Base-by-base conservation (phyloP, 768 basidiomycete species). In the Tylopilus sp. region DNA sequence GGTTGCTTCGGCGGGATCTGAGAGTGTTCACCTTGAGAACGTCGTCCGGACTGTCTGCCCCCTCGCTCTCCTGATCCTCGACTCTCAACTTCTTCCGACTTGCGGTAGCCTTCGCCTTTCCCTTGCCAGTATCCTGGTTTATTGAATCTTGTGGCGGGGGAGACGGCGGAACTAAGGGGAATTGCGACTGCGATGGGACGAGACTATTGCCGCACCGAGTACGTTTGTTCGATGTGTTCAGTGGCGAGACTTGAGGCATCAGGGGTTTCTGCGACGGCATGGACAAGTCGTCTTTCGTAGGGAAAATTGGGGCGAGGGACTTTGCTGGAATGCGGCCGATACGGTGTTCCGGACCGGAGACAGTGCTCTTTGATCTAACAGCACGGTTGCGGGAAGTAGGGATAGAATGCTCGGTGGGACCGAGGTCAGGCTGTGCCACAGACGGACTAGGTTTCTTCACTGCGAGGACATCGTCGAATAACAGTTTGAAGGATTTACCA, bases 91-190 rank as follows among this genome's bases (percentile, higher is more conserved):
- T 83, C 72, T 84, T 86, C 54, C 80, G 72, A 52, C 62, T 49
- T 22, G 55, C 50, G n/a, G 57, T 58, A n/a, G 59, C 52, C 49
- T 70, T 76, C 13, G 64, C 66, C 54, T 74, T 79, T 33, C 67
- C 71, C 60, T 76, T 81, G 24, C 70, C 63, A 72, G 67, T 26
- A 55, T 63, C 60, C 64, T 71, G 48, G 47, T 52, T 47, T 65
- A 56, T 55, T 22, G 64, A 55, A 33, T 70, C 63, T 22, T 70
- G 70, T 4, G 78, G 77, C 17, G 85, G 83, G n/a, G 87, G 87
- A 17, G 88, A 87, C 17, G 87, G 86, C 8, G 86, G 85, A 48
- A 88, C 65, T 44, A 87, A 76, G 25, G 61, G 48, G 21, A 66
- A 61, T 8, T 71, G 69, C 45, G 66, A 43, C 33, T 51, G 48